Conservation (phyloP, 352 stramenopile species). For the Globisporangium solare region DNA sequence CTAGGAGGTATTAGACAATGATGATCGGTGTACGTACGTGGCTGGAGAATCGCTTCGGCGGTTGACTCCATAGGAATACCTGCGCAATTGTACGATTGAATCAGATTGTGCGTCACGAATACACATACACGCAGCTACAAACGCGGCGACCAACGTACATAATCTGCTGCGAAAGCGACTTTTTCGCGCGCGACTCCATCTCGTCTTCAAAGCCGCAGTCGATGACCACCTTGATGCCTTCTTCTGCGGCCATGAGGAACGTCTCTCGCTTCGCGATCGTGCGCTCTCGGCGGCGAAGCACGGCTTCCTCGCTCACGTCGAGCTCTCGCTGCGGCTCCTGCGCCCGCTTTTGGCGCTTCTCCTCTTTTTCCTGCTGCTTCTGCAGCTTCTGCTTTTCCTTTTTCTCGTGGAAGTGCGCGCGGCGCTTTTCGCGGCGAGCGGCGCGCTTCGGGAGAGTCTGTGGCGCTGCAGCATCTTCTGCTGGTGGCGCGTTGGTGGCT, state of each 20-base stretch:
- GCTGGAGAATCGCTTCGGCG: constrained; percentile 46
- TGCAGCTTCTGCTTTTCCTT: constrained; percentile 86
- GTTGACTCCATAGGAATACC: constrained; percentile 84
- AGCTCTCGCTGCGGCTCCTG: constrained; percentile 39
- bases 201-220: constrained; percentile 93
- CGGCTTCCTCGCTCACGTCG: constrained; percentile 77
- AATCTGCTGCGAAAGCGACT: constrained; percentile 92
- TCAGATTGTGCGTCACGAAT: constrained; percentile 1
- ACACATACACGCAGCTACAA: background rate
- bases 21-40: constrained; percentile 29
- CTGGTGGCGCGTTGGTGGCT: background rate
- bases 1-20: background rate
- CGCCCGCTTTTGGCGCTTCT: constrained; percentile 14
- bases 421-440: constrained; percentile 56
- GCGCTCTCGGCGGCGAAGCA: constrained; percentile 56
- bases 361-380: constrained; percentile 35
- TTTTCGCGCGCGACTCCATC: constrained; percentile 93
- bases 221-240: constrained; percentile 83
- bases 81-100: constrained; percentile 14
- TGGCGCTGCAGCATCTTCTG: constrained; percentile 5
- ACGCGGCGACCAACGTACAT: constrained; percentile 56
- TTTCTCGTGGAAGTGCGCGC: constrained; percentile 64
- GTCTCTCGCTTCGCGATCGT: constrained; percentile 62
- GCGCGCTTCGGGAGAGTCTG: constrained; percentile 42
- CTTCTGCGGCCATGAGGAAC: constrained; percentile 80